Evolutionary conservation across 306 rosid genomes (phyloP).

Genomic region (Casuarina equisetifolia): DNA sequence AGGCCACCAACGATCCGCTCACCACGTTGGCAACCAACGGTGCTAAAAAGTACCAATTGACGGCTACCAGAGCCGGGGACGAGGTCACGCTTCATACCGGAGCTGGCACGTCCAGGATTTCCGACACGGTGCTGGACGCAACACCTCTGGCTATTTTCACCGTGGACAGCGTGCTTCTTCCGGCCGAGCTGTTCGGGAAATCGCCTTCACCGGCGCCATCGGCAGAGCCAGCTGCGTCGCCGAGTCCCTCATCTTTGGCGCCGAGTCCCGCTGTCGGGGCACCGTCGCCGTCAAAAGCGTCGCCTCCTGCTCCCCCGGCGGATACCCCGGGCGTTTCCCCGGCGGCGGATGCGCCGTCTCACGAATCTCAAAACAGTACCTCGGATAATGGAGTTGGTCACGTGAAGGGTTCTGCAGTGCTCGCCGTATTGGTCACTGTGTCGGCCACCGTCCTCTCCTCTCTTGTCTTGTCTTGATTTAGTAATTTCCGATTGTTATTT

Average conservation of each 20-base stretch:
- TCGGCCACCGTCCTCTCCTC: constrained; percentile 40
- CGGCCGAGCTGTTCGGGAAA: constrained; percentile 57
- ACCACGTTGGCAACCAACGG: constrained; percentile 68
- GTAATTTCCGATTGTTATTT: constrained; percentile 34
- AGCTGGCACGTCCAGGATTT: constrained; percentile 65
- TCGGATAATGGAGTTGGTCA: constrained; percentile 38
- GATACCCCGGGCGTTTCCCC: constrained; percentile 56
- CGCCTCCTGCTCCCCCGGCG: constrained; percentile 75
- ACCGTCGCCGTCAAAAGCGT: constrained; percentile 60
- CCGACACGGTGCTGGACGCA: constrained; percentile 70
- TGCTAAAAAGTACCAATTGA: constrained; percentile 69
- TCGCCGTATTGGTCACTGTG: constrained; percentile 35
- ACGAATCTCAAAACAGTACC: constrained; percentile 44
- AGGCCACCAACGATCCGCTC: constrained; percentile 55
- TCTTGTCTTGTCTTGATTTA: constrained; percentile 45
- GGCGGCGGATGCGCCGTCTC: constrained; percentile 50
- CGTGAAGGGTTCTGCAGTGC: constrained; percentile 42
- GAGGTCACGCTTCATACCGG: constrained; percentile 82
- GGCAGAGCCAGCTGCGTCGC: constrained; percentile 43
- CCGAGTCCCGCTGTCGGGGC: constrained; percentile 35
- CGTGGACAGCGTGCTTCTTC: constrained; percentile 73
- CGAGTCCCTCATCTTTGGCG: constrained; percentile 53
- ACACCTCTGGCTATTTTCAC: constrained; percentile 66
- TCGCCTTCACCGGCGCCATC: constrained; percentile 87
- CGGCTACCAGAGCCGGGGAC: constrained; percentile 59